phyloP scores from a whole-genome alignment of 1,284 basidiomycete species.

The Ustilago nuda region DNA sequence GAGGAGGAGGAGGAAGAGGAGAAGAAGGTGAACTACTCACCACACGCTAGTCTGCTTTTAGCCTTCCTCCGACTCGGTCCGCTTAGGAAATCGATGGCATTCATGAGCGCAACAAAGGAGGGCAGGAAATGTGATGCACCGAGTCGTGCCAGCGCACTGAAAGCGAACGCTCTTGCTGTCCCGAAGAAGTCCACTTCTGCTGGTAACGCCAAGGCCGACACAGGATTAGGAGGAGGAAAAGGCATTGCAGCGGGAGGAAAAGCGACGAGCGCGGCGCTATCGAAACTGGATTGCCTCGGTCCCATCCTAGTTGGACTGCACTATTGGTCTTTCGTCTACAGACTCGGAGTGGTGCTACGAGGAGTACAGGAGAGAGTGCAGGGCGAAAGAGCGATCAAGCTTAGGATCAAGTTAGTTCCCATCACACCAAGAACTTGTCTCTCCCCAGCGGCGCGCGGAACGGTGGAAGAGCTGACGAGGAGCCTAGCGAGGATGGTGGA shows the following conservation, averaged over 20 bases:
- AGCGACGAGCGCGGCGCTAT: conserved; percentile 14
- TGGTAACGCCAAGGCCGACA: neutral
- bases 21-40: conserved; percentile 18
- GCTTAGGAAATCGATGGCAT: conserved; percentile 38
- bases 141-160: conserved; percentile 19
- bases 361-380: neutral
- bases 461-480: neutral
- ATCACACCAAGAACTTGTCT: neutral
- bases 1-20: neutral
- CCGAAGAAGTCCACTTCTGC: conserved; percentile 19
- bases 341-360: conserved; percentile 10
- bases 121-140: conserved; percentile 20
- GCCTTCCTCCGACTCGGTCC: conserved; percentile 39
- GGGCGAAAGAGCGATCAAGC: neutral
- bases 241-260: conserved; percentile 19
- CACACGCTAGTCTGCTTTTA: conserved; percentile 25
- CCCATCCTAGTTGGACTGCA: conserved; percentile 35
- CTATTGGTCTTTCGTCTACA: conserved; percentile 47
- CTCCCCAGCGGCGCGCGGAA: neutral
- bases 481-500: conserved; percentile 13
- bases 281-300: conserved; percentile 20
- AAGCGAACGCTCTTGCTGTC: conserved; percentile 16
- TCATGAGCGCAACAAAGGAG: neutral
- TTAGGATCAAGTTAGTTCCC: conserved; percentile 17
- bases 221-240: neutral